Percentiles rank a stretch among this genome's conserved stretches.
Evolutionary conservation across 1,139 yeast genomes (phyloP).

Genomic region (Scheffersomyces segobiensis): DNA sequence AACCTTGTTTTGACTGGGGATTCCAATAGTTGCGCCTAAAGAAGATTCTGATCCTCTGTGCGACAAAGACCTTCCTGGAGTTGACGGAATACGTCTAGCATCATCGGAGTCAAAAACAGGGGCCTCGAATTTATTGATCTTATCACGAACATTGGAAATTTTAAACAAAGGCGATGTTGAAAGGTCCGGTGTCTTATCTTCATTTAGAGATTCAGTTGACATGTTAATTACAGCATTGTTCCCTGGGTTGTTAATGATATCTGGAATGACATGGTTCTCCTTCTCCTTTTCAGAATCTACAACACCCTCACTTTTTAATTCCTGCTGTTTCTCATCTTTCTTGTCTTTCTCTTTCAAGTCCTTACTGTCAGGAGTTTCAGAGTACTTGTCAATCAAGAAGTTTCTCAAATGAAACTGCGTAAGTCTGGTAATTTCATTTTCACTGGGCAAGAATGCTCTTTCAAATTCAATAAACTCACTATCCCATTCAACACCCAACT

Average conservation of each 20-base stretch:
- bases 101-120: background rate
- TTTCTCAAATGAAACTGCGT: constrained; percentile 86
- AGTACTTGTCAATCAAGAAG: constrained; percentile 58
- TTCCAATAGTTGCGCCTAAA: constrained; percentile 3
- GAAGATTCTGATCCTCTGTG: constrained; percentile 8
- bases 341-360: background rate
- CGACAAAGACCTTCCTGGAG: constrained; percentile 1
- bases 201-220: constrained; percentile 7
- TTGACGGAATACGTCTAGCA: background rate
- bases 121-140: constrained; percentile 29
- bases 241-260: background rate
- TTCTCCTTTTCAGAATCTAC: background rate
- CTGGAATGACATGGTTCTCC: background rate
- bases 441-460: constrained; percentile 77
- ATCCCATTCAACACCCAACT: constrained; percentile 87
- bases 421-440: constrained; percentile 87
- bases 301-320: constrained; percentile 3
- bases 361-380: constrained; percentile 22
- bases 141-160: constrained; percentile 22
- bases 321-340: constrained; percentile 1
- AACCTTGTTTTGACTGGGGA: constrained; percentile 39
- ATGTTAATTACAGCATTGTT: background rate
- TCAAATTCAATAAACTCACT: constrained; percentile 82
- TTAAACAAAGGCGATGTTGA: constrained; percentile 21
- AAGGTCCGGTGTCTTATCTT: background rate